phyloP scores from a whole-genome alignment of 1,139 yeast genomes.

The Torulaspora pretoriensis region DNA sequence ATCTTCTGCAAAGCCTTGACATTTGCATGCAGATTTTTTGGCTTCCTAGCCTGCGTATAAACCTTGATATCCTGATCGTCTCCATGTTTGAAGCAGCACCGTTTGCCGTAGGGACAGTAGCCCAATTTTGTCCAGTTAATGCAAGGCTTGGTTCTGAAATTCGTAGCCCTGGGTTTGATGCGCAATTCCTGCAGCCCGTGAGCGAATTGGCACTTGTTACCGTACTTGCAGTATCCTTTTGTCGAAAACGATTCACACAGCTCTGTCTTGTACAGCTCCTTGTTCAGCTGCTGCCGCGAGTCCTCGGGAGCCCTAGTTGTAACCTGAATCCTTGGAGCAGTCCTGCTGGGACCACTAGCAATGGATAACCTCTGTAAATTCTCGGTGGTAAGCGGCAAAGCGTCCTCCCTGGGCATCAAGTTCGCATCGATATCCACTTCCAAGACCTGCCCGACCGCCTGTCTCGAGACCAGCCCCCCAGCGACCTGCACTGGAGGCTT shows the following conservation, averaged over 20 bases:
- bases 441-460: constrained; percentile 10
- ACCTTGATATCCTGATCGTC: constrained; percentile 36
- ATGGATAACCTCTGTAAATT: constrained; percentile 20
- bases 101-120: constrained; percentile 79
- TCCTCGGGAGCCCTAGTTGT: constrained; percentile 10
- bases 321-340: constrained; percentile 12
- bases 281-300: constrained; percentile 43
- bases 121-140: constrained; percentile 84
- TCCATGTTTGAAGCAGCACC: constrained; percentile 89
- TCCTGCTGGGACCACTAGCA: constrained; percentile 5
- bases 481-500: constrained; percentile 10
- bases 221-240: constrained; percentile 78
- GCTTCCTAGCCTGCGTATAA: constrained; percentile 26
- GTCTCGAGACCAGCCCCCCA: constrained; percentile 1
- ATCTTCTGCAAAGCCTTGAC: constrained; percentile 32
- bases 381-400: constrained; percentile 26
- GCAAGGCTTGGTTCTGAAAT: constrained; percentile 91
- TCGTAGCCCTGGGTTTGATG: constrained; percentile 66
- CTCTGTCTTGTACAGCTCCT: constrained; percentile 83
- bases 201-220: constrained; percentile 90
- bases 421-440: constrained; percentile 28
- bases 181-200: constrained; percentile 81
- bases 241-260: constrained; percentile 75
- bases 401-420: constrained; percentile 20
- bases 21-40: constrained; percentile 31